phyloP scores from a whole-genome alignment of 2,329 filamentous ascomycete species.

The Fusarium longipes region DNA sequence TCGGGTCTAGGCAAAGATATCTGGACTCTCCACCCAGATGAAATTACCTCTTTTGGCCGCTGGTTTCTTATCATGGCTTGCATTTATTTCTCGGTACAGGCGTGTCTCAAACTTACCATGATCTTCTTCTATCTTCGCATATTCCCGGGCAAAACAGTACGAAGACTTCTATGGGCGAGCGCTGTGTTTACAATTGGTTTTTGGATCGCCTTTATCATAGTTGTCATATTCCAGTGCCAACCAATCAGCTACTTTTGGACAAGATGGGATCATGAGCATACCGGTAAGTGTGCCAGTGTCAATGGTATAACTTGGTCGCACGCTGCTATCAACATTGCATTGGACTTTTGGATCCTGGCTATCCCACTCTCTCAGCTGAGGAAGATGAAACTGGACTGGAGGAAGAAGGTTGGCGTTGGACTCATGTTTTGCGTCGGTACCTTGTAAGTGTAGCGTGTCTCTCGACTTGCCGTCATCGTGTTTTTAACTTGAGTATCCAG shows the following conservation, averaged over 20 bases:
- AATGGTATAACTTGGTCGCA: conserved; percentile 63
- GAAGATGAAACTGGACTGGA: conserved; percentile 56
- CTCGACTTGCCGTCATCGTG: rapidly evolving
- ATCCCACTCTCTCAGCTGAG: conserved; percentile 61
- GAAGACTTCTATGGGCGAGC: conserved; percentile 55
- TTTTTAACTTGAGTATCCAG: neutral
- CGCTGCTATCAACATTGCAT: conserved; percentile 61
- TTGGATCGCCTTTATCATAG: conserved; percentile 56
- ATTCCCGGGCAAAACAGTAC: conserved; percentile 57
- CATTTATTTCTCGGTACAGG: conserved; percentile 60
- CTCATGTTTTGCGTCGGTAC: conserved; percentile 64
- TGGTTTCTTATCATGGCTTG: conserved; percentile 57
- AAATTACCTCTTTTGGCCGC: conserved; percentile 57
- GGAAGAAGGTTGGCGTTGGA: conserved; percentile 59
- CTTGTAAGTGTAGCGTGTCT: conserved; percentile 49
- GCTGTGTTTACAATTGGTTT: conserved; percentile 54
- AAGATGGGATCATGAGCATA: conserved; percentile 60
- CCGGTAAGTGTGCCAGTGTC: conserved; percentile 62
- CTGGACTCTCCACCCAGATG: too few relatives aligned
- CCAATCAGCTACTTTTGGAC: conserved; percentile 65
- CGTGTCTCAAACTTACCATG: conserved; percentile 63
- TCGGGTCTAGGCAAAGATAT: conserved; percentile 62
- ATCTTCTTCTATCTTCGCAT: conserved; percentile 67
- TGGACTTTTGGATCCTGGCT: conserved; percentile 64
- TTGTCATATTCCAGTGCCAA: conserved; percentile 61